Conservation (phyloP, 768 basidiomycete species). For the Boletus subparvulus region DNA sequence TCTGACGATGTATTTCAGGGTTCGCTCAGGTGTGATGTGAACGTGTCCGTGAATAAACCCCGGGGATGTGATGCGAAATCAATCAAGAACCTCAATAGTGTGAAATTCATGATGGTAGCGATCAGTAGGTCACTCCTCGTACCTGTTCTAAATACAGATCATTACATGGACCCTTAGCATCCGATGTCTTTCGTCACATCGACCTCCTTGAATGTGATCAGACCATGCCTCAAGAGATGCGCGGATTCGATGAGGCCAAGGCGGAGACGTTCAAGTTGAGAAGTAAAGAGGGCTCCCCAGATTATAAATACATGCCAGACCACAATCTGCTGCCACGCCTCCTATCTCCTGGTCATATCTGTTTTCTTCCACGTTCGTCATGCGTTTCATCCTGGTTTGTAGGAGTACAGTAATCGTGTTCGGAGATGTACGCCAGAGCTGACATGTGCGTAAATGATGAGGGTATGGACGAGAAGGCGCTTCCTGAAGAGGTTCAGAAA, state of each 20-base stretch:
- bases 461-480: conserved; percentile 51
- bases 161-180: conserved; percentile 47
- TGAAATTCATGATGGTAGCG: conserved; percentile 75
- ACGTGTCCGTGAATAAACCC: conserved; percentile 83
- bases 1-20: conserved; percentile 51
- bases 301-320: conserved; percentile 98
- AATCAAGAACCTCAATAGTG: conserved; percentile 96
- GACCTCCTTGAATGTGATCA: conserved; percentile 44
- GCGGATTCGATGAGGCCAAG: conserved; percentile 81
- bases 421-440: conserved; percentile 67
- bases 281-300: conserved; percentile 90
- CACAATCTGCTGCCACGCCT: conserved; percentile 81
- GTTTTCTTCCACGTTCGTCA: background rate
- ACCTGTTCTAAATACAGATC: background rate
- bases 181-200: conserved; percentile 81
- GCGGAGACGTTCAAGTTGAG: conserved; percentile 81
- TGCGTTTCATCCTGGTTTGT: conserved; percentile 1
- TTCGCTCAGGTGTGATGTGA: conserved; percentile 92
- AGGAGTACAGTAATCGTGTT: conserved; percentile 75
- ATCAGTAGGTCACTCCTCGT: conserved; percentile 58
- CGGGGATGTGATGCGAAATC: conserved; percentile 68
- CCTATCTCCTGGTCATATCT: conserved; percentile 45
- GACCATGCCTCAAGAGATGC: conserved; percentile 77
- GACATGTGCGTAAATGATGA: conserved; percentile 56
- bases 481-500: conserved; percentile 67